A percentile compares a stretch with the other conserved stretches of the same genome.
These are phyloP conservation scores for Aspergillus costaricaensis DNA, from an alignment of 2,329 filamentous ascomycete genomes.

Conservation along the genomic window DNA sequence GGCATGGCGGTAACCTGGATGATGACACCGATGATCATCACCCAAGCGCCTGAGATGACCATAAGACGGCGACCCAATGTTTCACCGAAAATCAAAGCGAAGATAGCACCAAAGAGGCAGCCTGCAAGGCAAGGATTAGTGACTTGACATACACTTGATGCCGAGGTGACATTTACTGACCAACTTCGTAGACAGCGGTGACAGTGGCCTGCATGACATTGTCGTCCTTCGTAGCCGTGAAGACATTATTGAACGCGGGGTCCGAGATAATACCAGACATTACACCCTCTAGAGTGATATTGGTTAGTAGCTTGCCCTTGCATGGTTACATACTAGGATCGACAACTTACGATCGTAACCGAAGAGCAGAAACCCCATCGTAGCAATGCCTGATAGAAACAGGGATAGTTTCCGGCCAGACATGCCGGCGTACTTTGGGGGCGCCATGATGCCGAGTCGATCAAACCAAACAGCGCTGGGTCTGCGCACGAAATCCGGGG, in stretches of 20 bases:
- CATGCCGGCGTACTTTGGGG: slow-evolving; percentile 58
- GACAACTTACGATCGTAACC: slow-evolving; percentile 55
- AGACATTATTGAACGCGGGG: slow-evolving; percentile 35
- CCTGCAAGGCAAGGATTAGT: slow-evolving; percentile 3
- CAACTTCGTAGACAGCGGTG: slow-evolving; percentile 37
- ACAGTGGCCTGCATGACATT: slow-evolving; percentile 41
- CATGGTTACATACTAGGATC: background rate
- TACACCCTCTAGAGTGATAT: slow-evolving; percentile 34
- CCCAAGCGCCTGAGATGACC: slow-evolving; percentile 17
- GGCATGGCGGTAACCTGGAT: slow-evolving; percentile 22
- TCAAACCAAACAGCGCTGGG: background rate
- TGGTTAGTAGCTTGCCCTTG: background rate
- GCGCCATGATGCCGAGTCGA: slow-evolving; percentile 46
- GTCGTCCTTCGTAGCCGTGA: slow-evolving; percentile 38
- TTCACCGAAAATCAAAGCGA: slow-evolving; percentile 20
- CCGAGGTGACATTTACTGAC: slow-evolving; percentile 9
- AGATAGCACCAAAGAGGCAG: slow-evolving; percentile 17
- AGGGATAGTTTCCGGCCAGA: slow-evolving; percentile 59
- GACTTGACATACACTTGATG: background rate
- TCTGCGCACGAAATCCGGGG: background rate
- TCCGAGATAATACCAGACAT: slow-evolving; percentile 44
- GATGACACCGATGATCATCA: slow-evolving; percentile 23
- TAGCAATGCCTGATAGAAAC: slow-evolving; percentile 63
- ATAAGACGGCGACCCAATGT: slow-evolving; percentile 18
- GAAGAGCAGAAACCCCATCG: slow-evolving; percentile 63